Base-by-base conservation (phyloP, 1,139 yeast genomes). In the Candida tunisiensis region DNA sequence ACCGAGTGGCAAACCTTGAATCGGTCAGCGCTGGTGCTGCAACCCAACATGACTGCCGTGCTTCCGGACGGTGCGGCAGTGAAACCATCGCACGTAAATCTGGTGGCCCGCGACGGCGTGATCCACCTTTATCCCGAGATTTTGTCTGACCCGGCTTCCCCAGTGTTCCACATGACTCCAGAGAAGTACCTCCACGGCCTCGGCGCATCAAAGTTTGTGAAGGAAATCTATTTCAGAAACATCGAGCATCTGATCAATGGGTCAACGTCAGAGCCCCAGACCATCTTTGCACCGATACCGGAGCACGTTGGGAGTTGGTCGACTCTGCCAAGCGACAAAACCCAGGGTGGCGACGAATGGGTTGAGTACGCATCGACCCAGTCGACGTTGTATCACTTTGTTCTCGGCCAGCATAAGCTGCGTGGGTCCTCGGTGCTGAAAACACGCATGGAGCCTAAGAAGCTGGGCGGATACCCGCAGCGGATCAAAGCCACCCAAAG, bases 141-240 rank as follows among this genome's bases (percentile, higher is more conserved):
- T 10, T n/a, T 40, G 11, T 31, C 51, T 14, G 51, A 68, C 69
- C 39, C 51, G 1, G 38, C 57, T 8, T 44, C n/a, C n/a, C n/a
- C n/a, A n/a, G n/a, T 41, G 3, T 28, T 57, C 6, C 49, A 52
- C 0, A 68, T 79, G 51, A 70, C 71, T n/a, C 77, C 85, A 0
- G 62, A 75, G 36, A 82, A 75, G 44, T 69, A 78, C 28, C 53
- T 85, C 6, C 62, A 66, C 39, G 94, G 93, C 0, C 51, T 83
- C 32, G 72, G 70, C 33, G 73, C 70, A 27, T 60, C 74, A 2
- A 60, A 60, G 17, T 73, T 80, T 46, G 91, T 78, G 3, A 62
- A 65, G 14, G 94, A 82, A 42, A 42, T 82, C 14, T 56, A 67
- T 27, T 69, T 79, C 35, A 63, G 88, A 34, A 60, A 65, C n/a